These are phyloP conservation scores for Themeda triandra DNA, from an alignment of 176 grass and related monocot genomes.

Conservation along the genomic window DNA sequence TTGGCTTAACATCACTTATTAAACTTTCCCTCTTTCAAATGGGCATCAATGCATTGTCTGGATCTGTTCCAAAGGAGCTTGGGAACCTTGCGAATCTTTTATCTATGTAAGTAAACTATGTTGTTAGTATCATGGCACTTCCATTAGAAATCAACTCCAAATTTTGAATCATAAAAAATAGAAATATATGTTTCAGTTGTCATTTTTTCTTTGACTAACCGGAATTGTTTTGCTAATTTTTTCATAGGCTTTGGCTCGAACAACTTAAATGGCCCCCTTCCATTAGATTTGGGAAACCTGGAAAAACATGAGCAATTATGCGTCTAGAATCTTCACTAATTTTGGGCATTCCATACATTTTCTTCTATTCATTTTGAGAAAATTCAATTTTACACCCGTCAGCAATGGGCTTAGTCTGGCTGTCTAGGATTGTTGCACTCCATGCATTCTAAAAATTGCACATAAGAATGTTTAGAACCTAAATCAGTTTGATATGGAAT, in stretches of 20 bases:
- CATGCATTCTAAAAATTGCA: not conserved
- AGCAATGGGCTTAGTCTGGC: not conserved
- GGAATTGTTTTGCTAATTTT: not conserved
- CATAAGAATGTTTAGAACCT: not conserved
- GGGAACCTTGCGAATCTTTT: slow-evolving; percentile 55
- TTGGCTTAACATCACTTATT: not conserved
- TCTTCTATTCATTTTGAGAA: not conserved
- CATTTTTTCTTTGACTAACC: not conserved
- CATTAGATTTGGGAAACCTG: slow-evolving; percentile 62
- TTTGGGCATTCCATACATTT: not conserved
- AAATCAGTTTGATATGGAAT: not conserved
- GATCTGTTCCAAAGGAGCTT: slow-evolving; percentile 75
- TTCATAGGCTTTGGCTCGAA: slow-evolving; percentile 56
- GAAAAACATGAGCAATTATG: slow-evolving; percentile 49
- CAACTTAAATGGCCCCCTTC: slow-evolving; percentile 71
- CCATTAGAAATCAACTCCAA: not conserved
- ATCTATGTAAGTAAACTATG: slow-evolving; percentile 40
- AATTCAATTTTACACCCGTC: not conserved
- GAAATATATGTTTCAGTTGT: not conserved
- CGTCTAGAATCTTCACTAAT: not conserved
- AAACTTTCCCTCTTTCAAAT: slow-evolving; percentile 32
- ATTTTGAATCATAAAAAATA: not conserved
- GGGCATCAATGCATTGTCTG: slow-evolving; percentile 75
- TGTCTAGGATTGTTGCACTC: not conserved
- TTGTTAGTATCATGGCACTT: not conserved